Conservation (phyloP, 495 filamentous ascomycete species). For the Xylaria sp. region DNA sequence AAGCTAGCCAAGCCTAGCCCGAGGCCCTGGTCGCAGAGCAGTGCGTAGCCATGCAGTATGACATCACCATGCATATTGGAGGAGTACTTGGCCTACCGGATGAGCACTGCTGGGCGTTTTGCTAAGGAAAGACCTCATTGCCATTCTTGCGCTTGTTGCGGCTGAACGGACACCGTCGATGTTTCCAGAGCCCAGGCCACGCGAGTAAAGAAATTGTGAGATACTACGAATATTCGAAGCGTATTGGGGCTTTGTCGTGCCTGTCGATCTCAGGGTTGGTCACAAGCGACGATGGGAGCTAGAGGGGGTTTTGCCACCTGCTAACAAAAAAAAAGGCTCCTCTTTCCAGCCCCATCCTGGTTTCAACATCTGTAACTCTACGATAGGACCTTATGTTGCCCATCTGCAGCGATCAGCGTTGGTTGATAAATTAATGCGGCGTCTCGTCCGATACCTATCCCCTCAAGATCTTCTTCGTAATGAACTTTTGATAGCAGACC, state of each 20-base stretch:
- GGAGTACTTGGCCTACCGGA: neutral
- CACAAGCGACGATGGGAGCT: neutral
- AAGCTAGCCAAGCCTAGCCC: constrained; percentile 3
- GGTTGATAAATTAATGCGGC: neutral
- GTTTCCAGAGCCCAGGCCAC: neutral
- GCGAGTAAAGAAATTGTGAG: neutral
- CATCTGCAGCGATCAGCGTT: neutral
- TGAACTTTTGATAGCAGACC: neutral
- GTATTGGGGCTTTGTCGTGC: neutral
- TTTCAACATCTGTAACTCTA: neutral
- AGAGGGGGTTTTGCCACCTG: neutral
- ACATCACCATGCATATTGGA: constrained; percentile 1
- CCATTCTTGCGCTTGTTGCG: neutral
- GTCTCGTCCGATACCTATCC: neutral
- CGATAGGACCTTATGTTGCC: neutral
- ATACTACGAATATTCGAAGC: neutral
- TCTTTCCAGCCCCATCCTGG: neutral
- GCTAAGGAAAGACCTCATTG: neutral
- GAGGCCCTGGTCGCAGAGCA: neutral
- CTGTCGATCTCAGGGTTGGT: constrained; percentile 3
- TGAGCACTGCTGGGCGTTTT: constrained; percentile 1
- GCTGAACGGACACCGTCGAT: neutral
- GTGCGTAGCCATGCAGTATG: constrained; percentile 10
- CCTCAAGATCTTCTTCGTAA: constrained; percentile 6
- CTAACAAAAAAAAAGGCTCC: neutral